Conservation (phyloP, 2,329 filamentous ascomycete species). For the Moelleriella libera region DNA sequence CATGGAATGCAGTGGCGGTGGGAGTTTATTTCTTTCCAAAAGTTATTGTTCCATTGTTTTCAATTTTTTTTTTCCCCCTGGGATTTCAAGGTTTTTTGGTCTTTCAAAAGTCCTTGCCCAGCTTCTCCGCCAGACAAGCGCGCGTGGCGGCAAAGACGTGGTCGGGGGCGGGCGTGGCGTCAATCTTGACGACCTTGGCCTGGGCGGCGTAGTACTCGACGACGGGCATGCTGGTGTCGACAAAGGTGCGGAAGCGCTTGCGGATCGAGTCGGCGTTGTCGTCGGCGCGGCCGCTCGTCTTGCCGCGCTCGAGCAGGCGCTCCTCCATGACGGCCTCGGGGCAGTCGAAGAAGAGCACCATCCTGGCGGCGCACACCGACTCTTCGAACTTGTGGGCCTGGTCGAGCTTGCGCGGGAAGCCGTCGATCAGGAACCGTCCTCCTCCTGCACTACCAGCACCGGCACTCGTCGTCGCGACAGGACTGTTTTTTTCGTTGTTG, state of each 20-base stretch:
- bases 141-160: slow-evolving; percentile 41
- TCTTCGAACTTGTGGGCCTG: slow-evolving; percentile 91
- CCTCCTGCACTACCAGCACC: slow-evolving; percentile 27
- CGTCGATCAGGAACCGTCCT: slow-evolving; percentile 61
- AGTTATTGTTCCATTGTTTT: background rate
- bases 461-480: too few species aligned
- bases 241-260: slow-evolving; percentile 89
- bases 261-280: slow-evolving; percentile 93
- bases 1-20: too few species aligned
- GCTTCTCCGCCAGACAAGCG: slow-evolving; percentile 30
- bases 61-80: slow-evolving; percentile 3
- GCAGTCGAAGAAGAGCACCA: slow-evolving; percentile 91
- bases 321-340: slow-evolving; percentile 79
- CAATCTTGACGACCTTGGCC: slow-evolving; percentile 66
- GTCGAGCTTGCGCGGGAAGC: slow-evolving; percentile 95
- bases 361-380: slow-evolving; percentile 66
- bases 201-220: slow-evolving; percentile 70
- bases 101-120: slow-evolving; percentile 24
- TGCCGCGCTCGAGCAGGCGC: slow-evolving; percentile 72
- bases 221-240: slow-evolving; percentile 96
- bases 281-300: slow-evolving; percentile 82
- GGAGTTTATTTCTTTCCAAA: background rate
- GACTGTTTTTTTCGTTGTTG: too few species aligned
- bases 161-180: slow-evolving; percentile 54
- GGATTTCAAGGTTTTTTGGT: background rate